Percentiles rank a stretch among this genome's conserved stretches.
Evolutionary conservation across 768 basidiomycete species (phyloP).

Genomic region (Asterophora lycoperdoides): DNA sequence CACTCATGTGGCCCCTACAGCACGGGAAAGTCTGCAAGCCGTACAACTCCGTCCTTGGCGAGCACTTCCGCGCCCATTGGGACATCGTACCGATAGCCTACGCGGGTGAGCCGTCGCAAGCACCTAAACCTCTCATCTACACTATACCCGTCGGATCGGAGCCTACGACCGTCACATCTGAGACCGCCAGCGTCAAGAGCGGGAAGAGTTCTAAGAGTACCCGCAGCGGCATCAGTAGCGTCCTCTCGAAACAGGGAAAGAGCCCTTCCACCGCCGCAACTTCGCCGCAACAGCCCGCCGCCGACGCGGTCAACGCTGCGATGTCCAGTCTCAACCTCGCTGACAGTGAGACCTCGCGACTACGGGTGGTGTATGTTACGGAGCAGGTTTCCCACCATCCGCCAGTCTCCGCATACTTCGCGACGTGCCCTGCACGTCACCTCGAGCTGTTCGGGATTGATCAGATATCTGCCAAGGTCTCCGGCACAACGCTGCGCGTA

Average conservation of each 20-base stretch:
- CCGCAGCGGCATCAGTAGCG: constrained; percentile 48
- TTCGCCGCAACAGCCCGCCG: constrained; percentile 40
- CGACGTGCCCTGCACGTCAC: constrained; percentile 66
- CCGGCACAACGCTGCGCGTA: constrained; percentile 82
- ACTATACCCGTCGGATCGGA: constrained; percentile 25
- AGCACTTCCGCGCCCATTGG: constrained; percentile 89
- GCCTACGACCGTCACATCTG: constrained; percentile 27
- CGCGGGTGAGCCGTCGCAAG: constrained; percentile 41
- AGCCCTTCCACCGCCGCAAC: constrained; percentile 54
- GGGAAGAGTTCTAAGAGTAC: constrained; percentile 57
- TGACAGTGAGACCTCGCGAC: constrained; percentile 12
- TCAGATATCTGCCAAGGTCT: constrained; percentile 90
- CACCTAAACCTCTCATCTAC: constrained; percentile 43
- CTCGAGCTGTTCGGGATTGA: constrained; percentile 79
- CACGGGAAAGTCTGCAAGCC: constrained; percentile 94
- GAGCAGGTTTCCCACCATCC: constrained; percentile 98
- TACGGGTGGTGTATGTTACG: constrained; percentile 75
- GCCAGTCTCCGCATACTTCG: constrained; percentile 84
- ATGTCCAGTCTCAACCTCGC: constrained; percentile 59
- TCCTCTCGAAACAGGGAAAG: constrained; percentile 47
- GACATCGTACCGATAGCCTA: constrained; percentile 63
- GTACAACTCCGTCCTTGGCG: constrained; percentile 82
- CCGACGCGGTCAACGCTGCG: constrained; percentile 44
- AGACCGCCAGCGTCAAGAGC: constrained; percentile 58
- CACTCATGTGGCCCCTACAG: constrained; percentile 32